Evolutionary conservation across 2,329 filamentous ascomycete species (phyloP).

Genomic region (Didymella exigua): DNA sequence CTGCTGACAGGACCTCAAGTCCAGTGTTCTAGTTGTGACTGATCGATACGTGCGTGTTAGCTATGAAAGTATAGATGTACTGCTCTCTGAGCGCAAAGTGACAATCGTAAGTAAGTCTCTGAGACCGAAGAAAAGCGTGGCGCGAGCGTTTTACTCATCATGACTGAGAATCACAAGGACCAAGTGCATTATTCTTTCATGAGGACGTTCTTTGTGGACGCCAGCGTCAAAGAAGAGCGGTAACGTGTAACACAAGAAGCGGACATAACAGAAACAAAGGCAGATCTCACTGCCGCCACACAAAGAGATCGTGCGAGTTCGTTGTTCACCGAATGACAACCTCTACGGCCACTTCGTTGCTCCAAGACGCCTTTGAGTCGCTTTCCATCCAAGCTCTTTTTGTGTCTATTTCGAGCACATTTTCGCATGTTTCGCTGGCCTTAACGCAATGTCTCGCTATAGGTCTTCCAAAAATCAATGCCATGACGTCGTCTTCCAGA

Average conservation of each 20-base stretch:
- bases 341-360: constrained; percentile 60
- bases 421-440: constrained; percentile 57
- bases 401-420: constrained; percentile 78
- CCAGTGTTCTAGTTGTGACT: background rate
- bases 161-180: background rate
- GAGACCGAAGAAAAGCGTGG: background rate
- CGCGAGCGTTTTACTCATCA: background rate
- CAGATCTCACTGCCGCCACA: background rate
- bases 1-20: background rate
- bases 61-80: background rate
- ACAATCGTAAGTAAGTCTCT: background rate
- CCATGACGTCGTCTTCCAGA: constrained; percentile 71
- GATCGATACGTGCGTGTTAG: background rate
- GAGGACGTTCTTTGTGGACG: background rate
- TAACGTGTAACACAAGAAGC: background rate
- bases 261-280: background rate
- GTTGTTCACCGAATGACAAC: constrained; percentile 36
- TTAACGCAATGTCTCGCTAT: constrained; percentile 71
- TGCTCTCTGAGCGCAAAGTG: background rate
- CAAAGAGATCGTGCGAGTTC: background rate
- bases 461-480: constrained; percentile 72
- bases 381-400: constrained; percentile 78
- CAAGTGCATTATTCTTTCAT: background rate
- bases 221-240: background rate
- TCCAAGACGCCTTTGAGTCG: constrained; percentile 72